These are phyloP conservation scores for Moesziomyces sp. DNA, from an alignment of 1,284 basidiomycete genomes.

Conservation along the genomic window DNA sequence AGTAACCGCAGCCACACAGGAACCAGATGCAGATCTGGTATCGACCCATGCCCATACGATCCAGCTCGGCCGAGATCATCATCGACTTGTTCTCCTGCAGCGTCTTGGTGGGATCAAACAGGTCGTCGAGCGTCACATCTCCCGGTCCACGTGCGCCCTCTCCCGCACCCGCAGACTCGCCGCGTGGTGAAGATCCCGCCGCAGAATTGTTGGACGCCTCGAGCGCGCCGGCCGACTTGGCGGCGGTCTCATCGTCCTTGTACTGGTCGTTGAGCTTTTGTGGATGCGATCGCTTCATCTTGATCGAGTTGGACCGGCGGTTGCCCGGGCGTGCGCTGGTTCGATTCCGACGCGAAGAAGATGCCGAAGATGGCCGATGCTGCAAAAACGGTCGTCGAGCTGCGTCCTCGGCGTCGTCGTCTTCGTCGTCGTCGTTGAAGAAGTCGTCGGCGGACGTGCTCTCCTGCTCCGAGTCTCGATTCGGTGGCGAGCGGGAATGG, in stretches of 20 bases:
- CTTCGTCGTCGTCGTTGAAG: conserved; percentile 29
- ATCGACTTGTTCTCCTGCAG: conserved; percentile 55
- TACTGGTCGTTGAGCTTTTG: conserved; percentile 9
- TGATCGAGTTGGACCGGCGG: conserved; percentile 34
- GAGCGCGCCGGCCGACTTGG: conserved; percentile 8
- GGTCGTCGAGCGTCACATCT: conserved; percentile 35
- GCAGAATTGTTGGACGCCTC: neutral
- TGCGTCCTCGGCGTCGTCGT: conserved; percentile 12
- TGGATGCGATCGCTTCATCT: conserved; percentile 37
- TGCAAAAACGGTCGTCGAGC: conserved; percentile 17
- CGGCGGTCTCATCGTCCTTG: conserved; percentile 20
- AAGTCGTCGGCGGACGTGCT: conserved; percentile 32
- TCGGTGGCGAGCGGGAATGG: neutral
- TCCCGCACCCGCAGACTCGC: neutral
- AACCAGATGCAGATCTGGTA: conserved; percentile 61
- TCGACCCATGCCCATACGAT: conserved; percentile 58
- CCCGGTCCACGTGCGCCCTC: conserved; percentile 5
- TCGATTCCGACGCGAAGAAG: conserved; percentile 13
- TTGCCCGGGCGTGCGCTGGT: conserved; percentile 8
- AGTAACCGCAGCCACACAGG: conserved; percentile 60
- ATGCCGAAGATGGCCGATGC: conserved; percentile 11
- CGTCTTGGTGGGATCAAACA: conserved; percentile 54
- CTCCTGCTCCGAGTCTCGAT: conserved; percentile 13
- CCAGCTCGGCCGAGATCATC: conserved; percentile 54
- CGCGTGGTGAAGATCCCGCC: neutral